Evolutionary conservation across 139 green algal genomes (phyloP), one percentile per base, ranked within the genome.

Genomic region (Chlorella sp.): DNA sequence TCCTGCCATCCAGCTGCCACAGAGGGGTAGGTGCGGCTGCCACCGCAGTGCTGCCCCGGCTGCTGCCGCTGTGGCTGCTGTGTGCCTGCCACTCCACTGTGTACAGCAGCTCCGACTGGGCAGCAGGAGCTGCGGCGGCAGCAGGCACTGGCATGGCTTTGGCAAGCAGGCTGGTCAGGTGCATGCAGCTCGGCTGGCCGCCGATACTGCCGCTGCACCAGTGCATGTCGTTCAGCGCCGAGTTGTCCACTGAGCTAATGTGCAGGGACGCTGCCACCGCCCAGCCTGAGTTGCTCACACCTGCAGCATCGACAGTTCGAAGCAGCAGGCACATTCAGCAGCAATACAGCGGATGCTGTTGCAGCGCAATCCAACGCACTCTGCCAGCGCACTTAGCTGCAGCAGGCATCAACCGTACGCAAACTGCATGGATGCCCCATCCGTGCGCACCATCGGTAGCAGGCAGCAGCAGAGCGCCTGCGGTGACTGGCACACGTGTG

Each of bases 401-500:
- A 68, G 60, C 60, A 68, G 58, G 60, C 60, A 16, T 4, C 11
- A 30, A 26, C 30, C 1, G 9, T 34, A 30, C 19, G 19, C 70
- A 36, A 32, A 14, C 48, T 38, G 40, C 38, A 20, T 2, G 3
- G 17, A 13, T 26, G 22, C 30, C 40, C 38, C 32, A 24, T 19
- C 62, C 34, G 7, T 2, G 13, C 60, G 43, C 58, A 73, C 77
- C 77, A 19, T 83, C 58, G 24, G n/a, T 9, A 26, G 11, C 7
- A 22, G 79, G 79, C 43, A 78, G 34, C 36, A 60, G n/a, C 36
- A 87, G 51, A 1, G 16, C 17, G 62, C 26, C 83, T 13, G 73
- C 83, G 1, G 70, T 38, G 0, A 60, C 56, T 11, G 83, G 83
- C 64, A 87, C 83, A 1, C 76, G 75, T 28, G 72, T 83, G 64